Percentiles rank a stretch among this genome's conserved stretches.
Evolutionary conservation across 2,329 filamentous ascomycete genomes (phyloP).

Genomic region (Fusarium caatingaense): DNA sequence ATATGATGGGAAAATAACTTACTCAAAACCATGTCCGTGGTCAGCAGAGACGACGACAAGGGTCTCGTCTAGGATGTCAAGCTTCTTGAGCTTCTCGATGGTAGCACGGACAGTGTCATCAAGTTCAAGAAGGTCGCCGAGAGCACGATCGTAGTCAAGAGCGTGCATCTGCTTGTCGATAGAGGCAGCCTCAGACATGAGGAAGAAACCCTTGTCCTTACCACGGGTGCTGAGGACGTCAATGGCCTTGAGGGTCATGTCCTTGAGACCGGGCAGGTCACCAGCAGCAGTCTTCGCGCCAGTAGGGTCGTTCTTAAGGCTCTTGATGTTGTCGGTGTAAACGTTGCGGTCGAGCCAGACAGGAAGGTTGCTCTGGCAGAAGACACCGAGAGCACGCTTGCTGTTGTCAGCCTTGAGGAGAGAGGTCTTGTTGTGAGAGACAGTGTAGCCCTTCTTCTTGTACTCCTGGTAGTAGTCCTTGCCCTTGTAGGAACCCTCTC

Average conservation of each 20-base stretch:
- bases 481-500: conserved; percentile 69
- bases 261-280: conserved; percentile 85
- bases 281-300: conserved; percentile 72
- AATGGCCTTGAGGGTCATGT: conserved; percentile 90
- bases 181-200: conserved; percentile 87
- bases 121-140: conserved; percentile 86
- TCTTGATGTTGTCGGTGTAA: conserved; percentile 76
- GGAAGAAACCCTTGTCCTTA: conserved; percentile 80
- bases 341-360: conserved; percentile 90
- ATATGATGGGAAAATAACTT: neutral
- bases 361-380: conserved; percentile 78
- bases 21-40: conserved; percentile 87
- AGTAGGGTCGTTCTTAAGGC: conserved; percentile 74
- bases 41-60: conserved; percentile 86
- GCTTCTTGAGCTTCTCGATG: conserved; percentile 73
- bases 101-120: conserved; percentile 85
- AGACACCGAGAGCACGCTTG: conserved; percentile 79
- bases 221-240: conserved; percentile 78
- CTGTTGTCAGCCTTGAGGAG: conserved; percentile 68
- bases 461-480: conserved; percentile 86
- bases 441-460: conserved; percentile 75
- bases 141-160: conserved; percentile 85
- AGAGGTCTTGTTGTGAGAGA: conserved; percentile 80
- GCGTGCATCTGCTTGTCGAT: conserved; percentile 93
- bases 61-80: conserved; percentile 78